Base-by-base conservation (phyloP, 768 basidiomycete genomes). In the Ephemerocybe angulata region DNA sequence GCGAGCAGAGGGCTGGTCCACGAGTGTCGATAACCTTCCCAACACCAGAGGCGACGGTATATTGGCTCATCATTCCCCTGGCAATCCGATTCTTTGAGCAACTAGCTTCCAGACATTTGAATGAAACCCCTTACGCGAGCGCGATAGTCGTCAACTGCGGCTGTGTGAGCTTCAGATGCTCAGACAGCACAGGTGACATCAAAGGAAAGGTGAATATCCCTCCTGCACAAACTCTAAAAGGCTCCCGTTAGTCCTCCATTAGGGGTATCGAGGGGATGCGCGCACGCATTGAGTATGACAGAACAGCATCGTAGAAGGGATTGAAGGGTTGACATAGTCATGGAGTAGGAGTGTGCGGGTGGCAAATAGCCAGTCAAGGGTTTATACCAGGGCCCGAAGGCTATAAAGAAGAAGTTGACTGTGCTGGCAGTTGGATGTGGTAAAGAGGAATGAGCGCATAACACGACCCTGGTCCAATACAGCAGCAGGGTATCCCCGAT, bases 11-110 rank as follows among this genome's bases (percentile, higher is more conserved):
- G 65, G 86, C 79, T 31, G 90, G 83, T 0, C 90, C 90, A 61
- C 82, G 77, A 35, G 62, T 62, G 68, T 93, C 90, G 38, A 88
- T 74, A 2, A 85, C 65, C 58, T 82, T 85, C 43, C 90, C 90
- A 38, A 86, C 82, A 1, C 89, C 15, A 1, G 84, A 83, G 19
- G 86, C 81, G 55, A 89, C 76, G 2, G 88, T 88, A 66, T 93
- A 92, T 71, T 92, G 89, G 4, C 88, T 86, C 58, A 84, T 79
- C 79, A 93, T 84, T 2, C 87, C 90, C n/a, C 90, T 92, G 50
- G n/a, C 31, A 35, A 19, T 31, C n/a, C 28, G n/a, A 29, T 33
- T 28, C 28, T 19, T 27, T 28, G n/a, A 49, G 19, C 10, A 24
- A 13, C 28, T 47, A n/a, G 53, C 5, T 17, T 46, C 31, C 17